Base-by-base conservation (phyloP, 2,329 filamentous ascomycete genomes). In the Ceratocystis huliohia region DNA sequence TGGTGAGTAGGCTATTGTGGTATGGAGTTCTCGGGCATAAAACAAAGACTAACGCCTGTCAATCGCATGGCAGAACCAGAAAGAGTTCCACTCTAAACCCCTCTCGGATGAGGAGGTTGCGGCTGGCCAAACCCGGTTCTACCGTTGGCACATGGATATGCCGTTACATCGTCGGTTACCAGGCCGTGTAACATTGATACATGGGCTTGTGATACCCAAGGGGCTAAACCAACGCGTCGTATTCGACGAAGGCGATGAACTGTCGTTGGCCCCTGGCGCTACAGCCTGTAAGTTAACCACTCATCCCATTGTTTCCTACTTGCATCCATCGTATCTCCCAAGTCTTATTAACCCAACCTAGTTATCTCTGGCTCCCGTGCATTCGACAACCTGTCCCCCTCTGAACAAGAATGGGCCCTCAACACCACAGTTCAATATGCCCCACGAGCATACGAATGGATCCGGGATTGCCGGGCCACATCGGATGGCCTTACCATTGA, bases 81-180 rank as follows among this genome's bases (percentile, higher is more conserved):
- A 65, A 44, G 66, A 68, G 17, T 68, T 68, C 37, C 66, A 68
- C n/a, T 37, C 46, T 37, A 25, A 63, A 10, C 66, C 66, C 25
- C 66, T 68, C 10, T 63, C 66, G 33, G 33, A 15, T 22, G 66
- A 65, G 5, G 44, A 68, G 53, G 62, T 68, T 64, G 66, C 63
- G 13, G 66, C 46, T 17, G 66, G 66, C 46, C 57, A 68, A 20
- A 68, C 66, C 33, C 66, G 66, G 20, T 68, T 68, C 30, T 68
- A 68, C 25, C 63, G 66, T 7, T 68, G 66, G 66, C 66, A 68
- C 28, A 65, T 68, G 63, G 66, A 68, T 20, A 68, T 68, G 66
- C 66, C 66, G 8, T 28, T 68, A 2, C 66, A 68, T 59, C 63
- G 64, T 20, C 66, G 63, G 17, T 61, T 68, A 20, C 66, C 66